Conservation (phyloP, 352 stramenopile species). For the Phytophthora nicotianae region DNA sequence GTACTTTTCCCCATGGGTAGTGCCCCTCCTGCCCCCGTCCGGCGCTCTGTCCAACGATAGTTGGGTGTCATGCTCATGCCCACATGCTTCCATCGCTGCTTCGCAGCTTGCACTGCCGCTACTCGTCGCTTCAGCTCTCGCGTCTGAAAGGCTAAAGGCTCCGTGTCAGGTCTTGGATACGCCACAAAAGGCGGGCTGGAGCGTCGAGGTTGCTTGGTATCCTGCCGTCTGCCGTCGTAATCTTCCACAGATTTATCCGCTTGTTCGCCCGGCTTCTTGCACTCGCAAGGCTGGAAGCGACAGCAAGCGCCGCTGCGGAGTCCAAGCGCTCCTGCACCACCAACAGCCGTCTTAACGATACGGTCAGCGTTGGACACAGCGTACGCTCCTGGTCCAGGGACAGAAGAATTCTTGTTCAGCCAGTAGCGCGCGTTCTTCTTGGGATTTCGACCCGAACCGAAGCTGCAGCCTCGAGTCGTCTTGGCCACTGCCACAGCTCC, state of each 20-base stretch:
- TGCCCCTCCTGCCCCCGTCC: conserved; percentile 23
- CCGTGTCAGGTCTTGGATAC: conserved; percentile 11
- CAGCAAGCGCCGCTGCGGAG: conserved; percentile 23
- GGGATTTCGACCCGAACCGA: conserved; percentile 27
- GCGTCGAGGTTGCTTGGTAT: conserved; percentile 26
- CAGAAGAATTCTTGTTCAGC: conserved; percentile 5
- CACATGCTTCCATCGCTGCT: conserved; percentile 23
- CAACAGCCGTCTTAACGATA: conserved; percentile 25
- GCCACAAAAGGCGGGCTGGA: conserved; percentile 18
- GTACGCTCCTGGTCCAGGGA: conserved; percentile 38
- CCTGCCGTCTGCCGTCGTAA: conserved; percentile 1
- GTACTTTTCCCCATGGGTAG: conserved; percentile 30
- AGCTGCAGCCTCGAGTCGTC: conserved; percentile 15
- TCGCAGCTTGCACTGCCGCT: conserved; percentile 22
- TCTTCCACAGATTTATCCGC: background rate
- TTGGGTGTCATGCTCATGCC: conserved; percentile 28
- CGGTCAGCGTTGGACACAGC: conserved; percentile 25
- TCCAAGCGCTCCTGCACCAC: conserved; percentile 23
- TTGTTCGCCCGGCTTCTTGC: conserved; percentile 16
- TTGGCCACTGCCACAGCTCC: background rate
- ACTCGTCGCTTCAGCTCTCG: conserved; percentile 36
- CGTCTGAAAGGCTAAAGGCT: conserved; percentile 30
- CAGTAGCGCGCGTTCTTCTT: conserved; percentile 22
- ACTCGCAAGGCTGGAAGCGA: conserved; percentile 30
- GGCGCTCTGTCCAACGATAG: conserved; percentile 36